Base-by-base conservation (phyloP, 129 eudicot genomes). In the Kitagawia praeruptora region DNA sequence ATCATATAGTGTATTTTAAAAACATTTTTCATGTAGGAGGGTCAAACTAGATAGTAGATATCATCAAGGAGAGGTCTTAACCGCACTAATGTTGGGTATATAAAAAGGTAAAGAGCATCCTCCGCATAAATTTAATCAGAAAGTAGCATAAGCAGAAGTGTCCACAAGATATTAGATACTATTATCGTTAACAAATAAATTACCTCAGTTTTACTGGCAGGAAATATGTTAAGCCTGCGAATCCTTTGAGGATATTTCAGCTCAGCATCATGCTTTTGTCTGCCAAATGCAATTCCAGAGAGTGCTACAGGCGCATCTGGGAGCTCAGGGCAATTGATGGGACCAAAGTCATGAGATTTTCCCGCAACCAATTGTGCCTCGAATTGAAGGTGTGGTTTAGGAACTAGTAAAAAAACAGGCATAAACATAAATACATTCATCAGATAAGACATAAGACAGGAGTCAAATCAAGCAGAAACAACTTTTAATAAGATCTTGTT, bases 341-440 rank as follows among this genome's bases (percentile, higher is more conserved):
- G 85, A 79, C 91, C 92, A 79, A 95, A 87, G 84, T 95, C 97
- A 85, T 95, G 96, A 80, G 98, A 86, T 69, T 83, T 95, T 40
- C 98, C 98, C 77, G 92, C 93, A 44, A 95, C 98, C 51, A 95
- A 83, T 78, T 95, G 98, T 66, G 98, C 91, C 84, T 95, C 98
- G 71, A 90, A 95, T 39, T 88, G 74, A 51, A 95, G 93, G 78
- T 95, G 97, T 44, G 98, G 97, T 74, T 96, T 90, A 77, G 98
- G 96, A 83, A 95, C 98, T 93, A 74, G 48, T 54, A 80, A 75
- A 47, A 75, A 81, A 58, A 45, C 13, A 49, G 4, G 6, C 49
- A 31, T 4, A 84, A 70, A 48, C 31, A 71, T 8, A 44, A 49
- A 21, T 40, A 23, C 8, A 51, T 21, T 4, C 75, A 70, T 19